Conservation (phyloP, 169 alveolate species). For the Theileria luwenshuni region DNA sequence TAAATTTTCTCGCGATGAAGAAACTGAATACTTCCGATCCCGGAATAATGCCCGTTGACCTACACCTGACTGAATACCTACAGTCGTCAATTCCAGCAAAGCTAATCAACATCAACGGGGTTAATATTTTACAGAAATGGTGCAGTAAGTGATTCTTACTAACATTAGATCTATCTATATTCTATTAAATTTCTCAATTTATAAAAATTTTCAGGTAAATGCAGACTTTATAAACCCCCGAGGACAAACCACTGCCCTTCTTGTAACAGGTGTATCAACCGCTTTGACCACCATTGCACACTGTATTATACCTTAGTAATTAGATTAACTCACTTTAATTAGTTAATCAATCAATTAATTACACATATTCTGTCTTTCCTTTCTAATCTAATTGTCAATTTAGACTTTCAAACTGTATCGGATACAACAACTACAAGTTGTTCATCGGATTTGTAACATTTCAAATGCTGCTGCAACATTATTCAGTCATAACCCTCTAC, state of each 20-base stretch:
- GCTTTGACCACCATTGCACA: slow-evolving; percentile 97
- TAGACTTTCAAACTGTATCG: slow-evolving; percentile 71
- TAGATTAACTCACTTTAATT: no score
- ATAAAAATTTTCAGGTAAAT: slow-evolving; percentile 29
- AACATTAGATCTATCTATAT: no score
- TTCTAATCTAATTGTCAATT: no score
- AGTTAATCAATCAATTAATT: no score
- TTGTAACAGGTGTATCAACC: slow-evolving; percentile 88
- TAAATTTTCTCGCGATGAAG: not conserved
- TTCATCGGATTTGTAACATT: slow-evolving; percentile 30
- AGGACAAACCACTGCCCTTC: slow-evolving; percentile 92
- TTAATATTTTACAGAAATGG: slow-evolving; percentile 53
- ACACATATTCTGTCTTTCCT: no score
- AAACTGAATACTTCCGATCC: not conserved
- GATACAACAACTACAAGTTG: slow-evolving; percentile 60
- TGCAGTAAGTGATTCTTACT: slow-evolving; percentile 45
- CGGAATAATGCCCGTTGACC: not conserved
- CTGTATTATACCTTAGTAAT: no score
- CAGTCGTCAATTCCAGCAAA: slow-evolving; percentile 4
- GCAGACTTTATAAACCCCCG: slow-evolving; percentile 81
- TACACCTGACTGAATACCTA: not conserved
- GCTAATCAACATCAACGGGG: not conserved
- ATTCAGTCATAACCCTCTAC: not conserved
- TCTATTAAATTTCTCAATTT: no score
- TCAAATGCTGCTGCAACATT: slow-evolving; percentile 2